These are phyloP conservation scores for Piromyces finnis DNA, from an alignment of 192 early-diverging fungal species.

Conservation along the genomic window DNA sequence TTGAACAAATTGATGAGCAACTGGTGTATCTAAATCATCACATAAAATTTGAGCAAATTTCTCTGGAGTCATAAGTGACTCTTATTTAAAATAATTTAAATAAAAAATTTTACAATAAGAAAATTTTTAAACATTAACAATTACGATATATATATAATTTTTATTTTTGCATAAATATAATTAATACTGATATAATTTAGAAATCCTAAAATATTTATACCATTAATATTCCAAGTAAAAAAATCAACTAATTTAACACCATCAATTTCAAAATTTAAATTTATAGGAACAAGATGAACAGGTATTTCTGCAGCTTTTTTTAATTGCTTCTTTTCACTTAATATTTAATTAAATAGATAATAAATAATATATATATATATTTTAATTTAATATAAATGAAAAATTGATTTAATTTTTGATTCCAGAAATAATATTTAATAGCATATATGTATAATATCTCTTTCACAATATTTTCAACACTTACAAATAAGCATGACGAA, in stretches of 20 bases:
- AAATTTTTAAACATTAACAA: too few species aligned
- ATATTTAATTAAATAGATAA: too few species aligned
- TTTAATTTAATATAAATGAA: too few species aligned
- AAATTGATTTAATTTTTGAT: too few species aligned
- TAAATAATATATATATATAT: too few species aligned
- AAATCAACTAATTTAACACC: slow-evolving; percentile 23
- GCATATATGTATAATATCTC: too few species aligned
- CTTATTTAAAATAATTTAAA: slow-evolving; percentile 7
- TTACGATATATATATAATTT: too few species aligned
- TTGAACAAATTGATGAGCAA: slow-evolving; percentile 4
- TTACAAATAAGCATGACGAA: not conserved
- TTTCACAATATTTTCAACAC: not conserved
- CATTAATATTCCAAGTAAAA: slow-evolving; percentile 40
- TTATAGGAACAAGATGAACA: slow-evolving; percentile 19
- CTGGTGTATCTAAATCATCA: slow-evolving; percentile 42
- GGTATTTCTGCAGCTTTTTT: not conserved
- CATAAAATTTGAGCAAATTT: slow-evolving; percentile 70
- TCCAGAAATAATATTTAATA: too few species aligned
- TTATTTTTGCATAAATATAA: too few species aligned
- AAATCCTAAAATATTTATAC: too few species aligned
- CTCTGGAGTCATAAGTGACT: slow-evolving; percentile 58
- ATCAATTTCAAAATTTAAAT: slow-evolving; percentile 27
- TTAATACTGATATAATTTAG: too few species aligned
- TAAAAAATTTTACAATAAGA: too few species aligned
- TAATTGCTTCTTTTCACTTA: not conserved